Evolutionary conservation across 495 filamentous ascomycete species (phyloP), one percentile per base, ranked within the genome.

Genomic region (Neurospora terricola): DNA sequence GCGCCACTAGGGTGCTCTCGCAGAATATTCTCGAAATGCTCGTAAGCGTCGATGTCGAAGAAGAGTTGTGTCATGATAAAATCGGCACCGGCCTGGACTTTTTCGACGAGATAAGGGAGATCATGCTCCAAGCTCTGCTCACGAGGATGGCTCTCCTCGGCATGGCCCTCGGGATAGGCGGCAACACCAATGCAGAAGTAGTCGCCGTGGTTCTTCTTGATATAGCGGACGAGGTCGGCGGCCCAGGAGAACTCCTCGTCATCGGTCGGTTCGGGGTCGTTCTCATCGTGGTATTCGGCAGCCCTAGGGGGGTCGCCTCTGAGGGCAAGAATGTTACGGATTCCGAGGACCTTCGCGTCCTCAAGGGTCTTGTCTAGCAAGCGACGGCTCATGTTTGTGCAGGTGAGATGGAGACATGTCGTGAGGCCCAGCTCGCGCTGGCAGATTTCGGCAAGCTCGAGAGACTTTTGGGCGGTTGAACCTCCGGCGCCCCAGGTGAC

Each of bases 1-100:
- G 88, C 87, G 3, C 94, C 93, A 62, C 92, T 96, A 69, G 91
- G 88, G 80, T 99, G 94, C 69, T 90, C 88, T 72, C 96, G 87
- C 75, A 98, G 84, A 76, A 87, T 87, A 73, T 84, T 85, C 84
- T 97, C 95, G 80, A 94, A 98, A 42, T 83, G 84, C 66, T 88
- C 85, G 80, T 94, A 99, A 18, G 92, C 93, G 8, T 91, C 85
- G 16, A 92, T 86, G 77, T 98, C 94, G 80, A 95, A 99, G 83
- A 98, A 98, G 34, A 99, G 85, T 79, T 99, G 96, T n/a, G 96
- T 98, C 93, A 99, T 97, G 79, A 99, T 91, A 81, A 99, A 99
- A 81, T 98, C 96, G 27, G 95, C 96, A 0, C 96, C 96, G 5
- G 96, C 96, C 77, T 90, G 84, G 0, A 90, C 90, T 86, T 99